Conservation (phyloP, 2,329 filamentous ascomycete species). For the Helminthosporium solani region DNA sequence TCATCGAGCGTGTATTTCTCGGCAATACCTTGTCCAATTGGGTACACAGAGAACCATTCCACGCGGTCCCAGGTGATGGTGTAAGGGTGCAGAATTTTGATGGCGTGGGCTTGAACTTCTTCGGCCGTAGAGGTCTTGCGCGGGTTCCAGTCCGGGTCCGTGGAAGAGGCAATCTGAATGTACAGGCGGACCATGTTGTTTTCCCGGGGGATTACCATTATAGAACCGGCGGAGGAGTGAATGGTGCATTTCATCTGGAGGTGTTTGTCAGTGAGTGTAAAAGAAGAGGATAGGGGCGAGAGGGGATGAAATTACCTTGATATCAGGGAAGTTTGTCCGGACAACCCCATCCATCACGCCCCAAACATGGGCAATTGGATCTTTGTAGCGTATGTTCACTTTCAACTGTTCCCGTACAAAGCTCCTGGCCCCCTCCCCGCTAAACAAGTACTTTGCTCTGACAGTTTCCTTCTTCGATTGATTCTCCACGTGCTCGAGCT, state of each 20-base stretch:
- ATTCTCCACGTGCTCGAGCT: slow-evolving; percentile 74
- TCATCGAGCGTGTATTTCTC: slow-evolving; percentile 65
- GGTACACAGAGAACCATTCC: slow-evolving; percentile 67
- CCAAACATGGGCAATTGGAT: slow-evolving; percentile 65
- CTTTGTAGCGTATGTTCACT: slow-evolving; percentile 65
- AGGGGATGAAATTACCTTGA: slow-evolving; percentile 48
- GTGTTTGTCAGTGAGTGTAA: too few relatives aligned
- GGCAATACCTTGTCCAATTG: slow-evolving; percentile 66
- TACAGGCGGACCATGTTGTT: slow-evolving; percentile 57
- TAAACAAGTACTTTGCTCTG: slow-evolving; percentile 63
- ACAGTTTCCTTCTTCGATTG: slow-evolving; percentile 63
- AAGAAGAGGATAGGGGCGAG: background rate
- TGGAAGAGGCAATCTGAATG: slow-evolving; percentile 63
- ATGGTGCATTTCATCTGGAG: slow-evolving; percentile 66
- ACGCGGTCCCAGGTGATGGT: slow-evolving; percentile 63
- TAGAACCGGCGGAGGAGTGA: slow-evolving; percentile 62
- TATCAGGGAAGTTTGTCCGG: slow-evolving; percentile 63
- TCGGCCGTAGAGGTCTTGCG: slow-evolving; percentile 60
- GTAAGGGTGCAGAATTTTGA: slow-evolving; percentile 61
- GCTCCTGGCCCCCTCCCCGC: slow-evolving; percentile 62
- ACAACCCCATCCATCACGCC: slow-evolving; percentile 68
- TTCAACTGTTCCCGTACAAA: slow-evolving; percentile 64
- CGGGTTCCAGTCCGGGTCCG: slow-evolving; percentile 61
- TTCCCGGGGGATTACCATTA: slow-evolving; percentile 62
- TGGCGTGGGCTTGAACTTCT: slow-evolving; percentile 59